phyloP scores from a whole-genome alignment of 495 filamentous ascomycete genomes.

The Tuber magnatum region DNA sequence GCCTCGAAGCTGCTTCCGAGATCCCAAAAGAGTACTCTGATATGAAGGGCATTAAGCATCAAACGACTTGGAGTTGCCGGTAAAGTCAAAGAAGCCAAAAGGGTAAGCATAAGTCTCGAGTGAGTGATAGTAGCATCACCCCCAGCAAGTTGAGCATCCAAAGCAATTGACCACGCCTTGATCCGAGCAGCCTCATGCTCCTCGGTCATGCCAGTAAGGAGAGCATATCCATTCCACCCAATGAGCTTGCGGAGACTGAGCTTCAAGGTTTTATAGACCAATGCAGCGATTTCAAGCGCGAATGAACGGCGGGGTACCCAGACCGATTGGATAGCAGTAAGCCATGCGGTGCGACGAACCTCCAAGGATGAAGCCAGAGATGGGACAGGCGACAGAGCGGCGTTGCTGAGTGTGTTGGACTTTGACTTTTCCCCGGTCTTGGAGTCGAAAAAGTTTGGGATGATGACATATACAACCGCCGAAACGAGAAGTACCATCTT shows the following conservation, averaged over 20 bases:
- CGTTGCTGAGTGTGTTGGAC: constrained; percentile 40
- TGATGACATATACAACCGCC: constrained; percentile 59
- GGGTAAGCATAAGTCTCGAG: constrained; percentile 74
- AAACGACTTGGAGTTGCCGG: constrained; percentile 74
- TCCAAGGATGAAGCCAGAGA: constrained; percentile 75
- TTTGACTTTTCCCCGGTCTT: constrained; percentile 45
- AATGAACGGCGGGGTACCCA: constrained; percentile 87
- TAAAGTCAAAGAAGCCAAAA: constrained; percentile 81
- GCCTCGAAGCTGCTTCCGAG: constrained; percentile 57
- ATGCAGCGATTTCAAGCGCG: constrained; percentile 72
- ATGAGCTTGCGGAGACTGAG: constrained; percentile 71
- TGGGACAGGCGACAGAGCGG: constrained; percentile 51
- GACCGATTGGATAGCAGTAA: constrained; percentile 88
- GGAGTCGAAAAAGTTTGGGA: constrained; percentile 60
- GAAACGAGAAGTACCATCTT: constrained; percentile 59
- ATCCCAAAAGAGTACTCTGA: constrained; percentile 79
- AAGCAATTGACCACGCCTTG: constrained; percentile 89
- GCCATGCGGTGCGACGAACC: constrained; percentile 82
- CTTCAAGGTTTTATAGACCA: constrained; percentile 71
- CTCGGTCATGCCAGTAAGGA: constrained; percentile 68
- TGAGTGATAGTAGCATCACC: constrained; percentile 86
- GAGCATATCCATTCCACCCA: constrained; percentile 66
- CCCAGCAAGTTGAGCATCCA: constrained; percentile 91
- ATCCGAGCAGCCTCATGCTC: constrained; percentile 80
- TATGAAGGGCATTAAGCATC: constrained; percentile 88